phyloP scores from a whole-genome alignment of 768 basidiomycete species.

The Collybiopsis confluens region DNA sequence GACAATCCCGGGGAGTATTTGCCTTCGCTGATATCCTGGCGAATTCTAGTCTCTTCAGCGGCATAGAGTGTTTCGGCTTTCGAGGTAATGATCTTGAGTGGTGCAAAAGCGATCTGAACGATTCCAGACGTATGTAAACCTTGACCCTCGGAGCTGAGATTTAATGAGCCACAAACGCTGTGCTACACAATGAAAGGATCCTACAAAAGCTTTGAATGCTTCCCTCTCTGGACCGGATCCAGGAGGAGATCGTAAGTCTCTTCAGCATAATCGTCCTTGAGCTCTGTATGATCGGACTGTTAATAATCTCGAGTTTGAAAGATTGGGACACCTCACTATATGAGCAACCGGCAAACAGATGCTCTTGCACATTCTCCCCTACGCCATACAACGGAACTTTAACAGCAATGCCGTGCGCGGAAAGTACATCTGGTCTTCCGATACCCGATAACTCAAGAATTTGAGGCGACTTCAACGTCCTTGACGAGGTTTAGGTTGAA shows the following conservation, averaged over 20 bases:
- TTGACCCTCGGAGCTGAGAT: slow-evolving; percentile 7
- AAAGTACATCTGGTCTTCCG: slow-evolving; percentile 37
- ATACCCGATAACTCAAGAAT: slow-evolving; percentile 59
- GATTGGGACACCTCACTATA: slow-evolving; percentile 14
- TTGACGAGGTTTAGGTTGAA: slow-evolving; percentile 7
- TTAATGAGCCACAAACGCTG: slow-evolving; percentile 3
- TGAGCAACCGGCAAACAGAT: slow-evolving; percentile 20
- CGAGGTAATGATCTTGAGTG: slow-evolving; percentile 13
- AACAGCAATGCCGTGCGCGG: slow-evolving; percentile 31
- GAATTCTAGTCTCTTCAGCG: slow-evolving; percentile 8
- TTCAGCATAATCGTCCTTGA: slow-evolving; percentile 24
- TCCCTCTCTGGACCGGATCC: slow-evolving; percentile 20
- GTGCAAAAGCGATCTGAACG: slow-evolving; percentile 11
- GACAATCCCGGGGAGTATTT: slow-evolving; percentile 10
- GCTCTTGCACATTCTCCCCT: slow-evolving; percentile 54
- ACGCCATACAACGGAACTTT: slow-evolving; percentile 34
- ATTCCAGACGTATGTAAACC: slow-evolving; percentile 16
- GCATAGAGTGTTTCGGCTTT: slow-evolving; percentile 12
- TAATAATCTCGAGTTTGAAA: neutral
- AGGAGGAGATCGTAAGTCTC: slow-evolving; percentile 21
- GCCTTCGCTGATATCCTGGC: neutral
- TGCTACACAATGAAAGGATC: slow-evolving; percentile 3
- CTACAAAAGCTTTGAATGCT: slow-evolving; percentile 30
- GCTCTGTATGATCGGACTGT: slow-evolving; percentile 15
- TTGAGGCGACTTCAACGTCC: slow-evolving; percentile 43